Percentiles rank a stretch among this genome's conserved stretches.
Evolutionary conservation across 805 yeast species (phyloP).

Genomic region (Saturnispora kantuleensis): DNA sequence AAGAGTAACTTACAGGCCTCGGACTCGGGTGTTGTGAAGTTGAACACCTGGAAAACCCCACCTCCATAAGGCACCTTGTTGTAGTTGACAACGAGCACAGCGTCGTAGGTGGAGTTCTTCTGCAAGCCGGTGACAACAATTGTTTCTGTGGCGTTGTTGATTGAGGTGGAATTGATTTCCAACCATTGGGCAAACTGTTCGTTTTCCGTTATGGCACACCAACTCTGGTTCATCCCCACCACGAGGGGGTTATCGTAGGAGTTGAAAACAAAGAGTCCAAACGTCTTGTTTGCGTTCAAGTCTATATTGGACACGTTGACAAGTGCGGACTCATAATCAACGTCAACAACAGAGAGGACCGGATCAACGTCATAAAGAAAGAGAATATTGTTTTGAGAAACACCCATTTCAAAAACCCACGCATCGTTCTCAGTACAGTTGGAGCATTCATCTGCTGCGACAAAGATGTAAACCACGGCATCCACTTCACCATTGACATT

Average conservation of each 20-base stretch:
- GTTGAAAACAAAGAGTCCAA: slow-evolving; percentile 39
- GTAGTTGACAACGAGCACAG: slow-evolving; percentile 48
- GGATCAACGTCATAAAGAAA: slow-evolving; percentile 60
- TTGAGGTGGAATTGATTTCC: slow-evolving; percentile 17
- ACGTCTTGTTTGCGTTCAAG: slow-evolving; percentile 12
- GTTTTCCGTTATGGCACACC: slow-evolving; percentile 59
- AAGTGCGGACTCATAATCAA: slow-evolving; percentile 60
- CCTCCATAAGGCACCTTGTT: slow-evolving; percentile 41
- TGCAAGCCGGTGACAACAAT: slow-evolving; percentile 55
- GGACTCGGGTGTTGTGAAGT: slow-evolving; percentile 44
- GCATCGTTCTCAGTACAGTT: slow-evolving; percentile 13
- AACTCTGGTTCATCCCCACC: slow-evolving; percentile 38
- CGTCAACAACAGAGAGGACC: slow-evolving; percentile 51
- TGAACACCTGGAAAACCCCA: slow-evolving; percentile 44
- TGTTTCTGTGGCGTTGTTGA: slow-evolving; percentile 29
- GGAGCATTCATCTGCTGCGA: slow-evolving; percentile 18
- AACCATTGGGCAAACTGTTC: neutral
- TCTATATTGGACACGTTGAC: slow-evolving; percentile 41
- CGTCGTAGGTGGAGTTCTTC: slow-evolving; percentile 51
- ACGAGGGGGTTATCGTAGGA: slow-evolving; percentile 29
- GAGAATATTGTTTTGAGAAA: slow-evolving; percentile 50
- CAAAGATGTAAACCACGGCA: slow-evolving; percentile 14
- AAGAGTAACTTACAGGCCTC: slow-evolving; percentile 65
- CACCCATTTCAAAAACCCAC: slow-evolving; percentile 62
- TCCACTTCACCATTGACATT: slow-evolving; percentile 12